Conservation (phyloP, 1,139 yeast species). For the Yamadazyma triangularis region DNA sequence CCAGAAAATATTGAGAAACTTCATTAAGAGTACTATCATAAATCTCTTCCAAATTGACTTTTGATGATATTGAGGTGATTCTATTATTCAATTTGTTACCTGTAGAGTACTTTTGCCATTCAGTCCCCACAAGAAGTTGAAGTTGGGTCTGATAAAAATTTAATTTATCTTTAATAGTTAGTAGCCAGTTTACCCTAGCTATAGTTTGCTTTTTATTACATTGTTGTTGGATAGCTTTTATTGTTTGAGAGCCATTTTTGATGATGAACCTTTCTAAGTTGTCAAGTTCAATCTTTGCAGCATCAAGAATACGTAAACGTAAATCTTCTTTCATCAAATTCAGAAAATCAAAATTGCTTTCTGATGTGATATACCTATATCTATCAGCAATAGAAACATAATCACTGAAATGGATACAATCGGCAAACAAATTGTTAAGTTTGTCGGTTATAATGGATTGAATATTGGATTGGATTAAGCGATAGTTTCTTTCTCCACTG, state of each 20-base stretch:
- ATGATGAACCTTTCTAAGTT: slow-evolving; percentile 10
- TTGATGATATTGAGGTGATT: slow-evolving; percentile 38
- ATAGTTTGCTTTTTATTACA: neutral
- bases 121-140: slow-evolving; percentile 48
- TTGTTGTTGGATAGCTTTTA: neutral
- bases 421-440: slow-evolving; percentile 22
- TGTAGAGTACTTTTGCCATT: slow-evolving; percentile 72
- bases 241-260: slow-evolving; percentile 1
- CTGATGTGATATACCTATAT: slow-evolving; percentile 15
- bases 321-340: slow-evolving; percentile 32
- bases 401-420: slow-evolving; percentile 26
- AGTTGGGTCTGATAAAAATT: slow-evolving; percentile 8
- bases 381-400: slow-evolving; percentile 24
- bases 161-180: slow-evolving; percentile 5
- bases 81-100: slow-evolving; percentile 62
- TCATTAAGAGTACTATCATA: slow-evolving; percentile 47
- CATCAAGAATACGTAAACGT: slow-evolving; percentile 27
- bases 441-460: slow-evolving; percentile 18
- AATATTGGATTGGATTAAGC: slow-evolving; percentile 17
- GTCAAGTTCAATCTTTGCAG: slow-evolving; percentile 27
- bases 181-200: slow-evolving; percentile 5
- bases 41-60: slow-evolving; percentile 38
- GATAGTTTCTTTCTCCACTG: slow-evolving; percentile 26
- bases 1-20: slow-evolving; percentile 5
- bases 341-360: slow-evolving; percentile 16